Base-by-base conservation (phyloP, 495 filamentous ascomycete species). In the Neurospora sp. region DNA sequence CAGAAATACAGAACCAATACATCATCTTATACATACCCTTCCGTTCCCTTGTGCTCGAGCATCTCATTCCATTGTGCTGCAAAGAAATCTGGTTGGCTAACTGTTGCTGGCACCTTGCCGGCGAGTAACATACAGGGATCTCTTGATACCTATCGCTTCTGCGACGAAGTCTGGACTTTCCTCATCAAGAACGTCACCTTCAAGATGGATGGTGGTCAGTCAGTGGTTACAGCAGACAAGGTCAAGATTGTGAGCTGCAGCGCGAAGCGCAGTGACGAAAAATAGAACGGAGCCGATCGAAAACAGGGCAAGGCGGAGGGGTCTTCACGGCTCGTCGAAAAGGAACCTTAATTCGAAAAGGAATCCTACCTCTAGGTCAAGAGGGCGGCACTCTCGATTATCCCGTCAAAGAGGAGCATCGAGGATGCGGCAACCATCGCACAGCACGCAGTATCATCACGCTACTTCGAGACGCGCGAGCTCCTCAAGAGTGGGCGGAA, bases 161-260 rank as follows among this genome's bases (percentile, higher is more conserved):
- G 96, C 86, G 96, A 99, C 83, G 96, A 99, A 85, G 96, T 99
- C 71, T 99, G 96, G 96, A 99, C 96, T 2, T 99, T 99, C 85
- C 87, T 98, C 74, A 96, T 99, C 83, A 98, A 98, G 82, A 94
- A 98, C 74, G 94, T 98, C 71, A 94, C 90, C 35, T 97, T 99
- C 88, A 98, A 98, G 84, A 90, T 99, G 82, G 93, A 97, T 74
- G 93, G 93, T 78, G 87, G 90, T 74, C 86, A 86, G 35, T 74
- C 78, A n/a, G 79, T 82, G 10, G 83, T 88, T 1, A 83, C 82
- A 3, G 83, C 85, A 8, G 93, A 97, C 74, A 94, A 91, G 80
- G 91, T 99, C 80, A 98, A 98, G 89, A 99, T 99, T 72, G 96
- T 99, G 48, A 94, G 92, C 82, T 98, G 95, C 83, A 95, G 92